Conservation (phyloP, 192 early-diverging fungal species). For the Podila clonocystis region DNA sequence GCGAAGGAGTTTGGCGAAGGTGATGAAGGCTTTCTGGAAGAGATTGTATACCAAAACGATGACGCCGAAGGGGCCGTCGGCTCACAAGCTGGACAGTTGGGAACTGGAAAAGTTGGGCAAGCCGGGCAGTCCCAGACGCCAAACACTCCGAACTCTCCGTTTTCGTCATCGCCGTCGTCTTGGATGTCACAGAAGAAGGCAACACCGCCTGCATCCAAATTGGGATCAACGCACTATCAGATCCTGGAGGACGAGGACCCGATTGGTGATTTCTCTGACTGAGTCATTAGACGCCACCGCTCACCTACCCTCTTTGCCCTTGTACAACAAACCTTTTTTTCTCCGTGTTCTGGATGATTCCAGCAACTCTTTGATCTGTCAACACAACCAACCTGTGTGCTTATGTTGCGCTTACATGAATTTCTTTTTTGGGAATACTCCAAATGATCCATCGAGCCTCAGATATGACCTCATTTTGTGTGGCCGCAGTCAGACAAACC, state of each 20-base stretch:
- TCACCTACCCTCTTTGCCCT: background rate
- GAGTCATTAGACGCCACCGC: background rate
- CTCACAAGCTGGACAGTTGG: background rate
- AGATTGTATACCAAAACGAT: background rate
- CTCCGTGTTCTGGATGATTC: too few relatives aligned
- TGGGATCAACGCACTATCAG: background rate
- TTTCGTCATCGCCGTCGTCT: background rate
- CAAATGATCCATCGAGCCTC: too few relatives aligned
- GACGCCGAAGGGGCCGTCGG: background rate
- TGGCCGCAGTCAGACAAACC: too few relatives aligned
- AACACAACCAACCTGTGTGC: too few relatives aligned
- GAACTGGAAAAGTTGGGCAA: too few relatives aligned
- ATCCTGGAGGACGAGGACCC: slow-evolving; percentile 27
- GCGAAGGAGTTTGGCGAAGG: slow-evolving; percentile 47
- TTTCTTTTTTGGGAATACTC: too few relatives aligned
- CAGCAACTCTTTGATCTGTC: too few relatives aligned
- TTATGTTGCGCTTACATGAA: too few relatives aligned
- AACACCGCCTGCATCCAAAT: background rate
- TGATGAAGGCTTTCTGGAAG: slow-evolving; percentile 39
- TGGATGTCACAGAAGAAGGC: background rate
- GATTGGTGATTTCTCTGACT: slow-evolving; percentile 48
- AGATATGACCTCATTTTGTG: too few relatives aligned
- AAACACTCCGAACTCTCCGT: background rate
- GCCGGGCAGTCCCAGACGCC: too few relatives aligned
- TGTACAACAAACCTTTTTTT: background rate